Percentiles rank a stretch among this genome's conserved stretches.
Evolutionary conservation across 495 filamentous ascomycete genomes (phyloP).

Genomic region (Hypoxylon crocopeplum): DNA sequence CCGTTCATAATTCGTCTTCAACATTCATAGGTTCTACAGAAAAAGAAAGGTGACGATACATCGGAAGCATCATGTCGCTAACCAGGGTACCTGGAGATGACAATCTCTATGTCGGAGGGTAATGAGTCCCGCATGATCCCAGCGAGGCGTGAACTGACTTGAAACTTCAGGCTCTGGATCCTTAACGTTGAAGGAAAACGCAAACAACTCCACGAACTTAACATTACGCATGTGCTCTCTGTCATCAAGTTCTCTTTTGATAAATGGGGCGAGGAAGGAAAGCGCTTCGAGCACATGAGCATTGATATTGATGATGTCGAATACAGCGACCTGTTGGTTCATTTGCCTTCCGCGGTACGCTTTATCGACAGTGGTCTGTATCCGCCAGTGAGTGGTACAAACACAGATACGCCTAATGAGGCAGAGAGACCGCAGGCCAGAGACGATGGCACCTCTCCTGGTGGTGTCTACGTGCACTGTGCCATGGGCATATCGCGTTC

Average conservation of each 20-base stretch:
- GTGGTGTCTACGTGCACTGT: slow-evolving; percentile 65
- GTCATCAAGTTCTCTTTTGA: slow-evolving; percentile 60
- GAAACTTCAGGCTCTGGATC: slow-evolving; percentile 70
- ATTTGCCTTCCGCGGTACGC: slow-evolving; percentile 74
- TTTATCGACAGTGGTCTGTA: slow-evolving; percentile 82
- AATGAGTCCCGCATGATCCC: slow-evolving; percentile 40
- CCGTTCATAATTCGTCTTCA: no score
- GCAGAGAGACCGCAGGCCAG: not conserved
- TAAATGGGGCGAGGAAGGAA: slow-evolving; percentile 47
- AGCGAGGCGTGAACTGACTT: slow-evolving; percentile 32
- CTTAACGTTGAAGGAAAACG: slow-evolving; percentile 63
- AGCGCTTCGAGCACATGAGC: slow-evolving; percentile 70
- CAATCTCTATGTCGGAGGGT: slow-evolving; percentile 87
- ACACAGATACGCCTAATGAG: not conserved
- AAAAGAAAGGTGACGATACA: no score
- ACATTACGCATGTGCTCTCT: slow-evolving; percentile 92
- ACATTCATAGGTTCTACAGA: no score
- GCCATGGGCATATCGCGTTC: slow-evolving; percentile 97
- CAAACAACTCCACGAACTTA: slow-evolving; percentile 68
- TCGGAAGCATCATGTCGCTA: slow-evolving; percentile 19
- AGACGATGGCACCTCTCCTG: slow-evolving; percentile 22
- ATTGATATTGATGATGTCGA: slow-evolving; percentile 89
- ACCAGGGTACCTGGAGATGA: slow-evolving; percentile 46
- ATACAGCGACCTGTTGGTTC: slow-evolving; percentile 82
- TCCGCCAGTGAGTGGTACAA: slow-evolving; percentile 34